A percentile compares a stretch with the other conserved stretches of the same genome.
phyloP scores from a whole-genome alignment of 345 rosid genomes.

The Erodium maritimum region DNA sequence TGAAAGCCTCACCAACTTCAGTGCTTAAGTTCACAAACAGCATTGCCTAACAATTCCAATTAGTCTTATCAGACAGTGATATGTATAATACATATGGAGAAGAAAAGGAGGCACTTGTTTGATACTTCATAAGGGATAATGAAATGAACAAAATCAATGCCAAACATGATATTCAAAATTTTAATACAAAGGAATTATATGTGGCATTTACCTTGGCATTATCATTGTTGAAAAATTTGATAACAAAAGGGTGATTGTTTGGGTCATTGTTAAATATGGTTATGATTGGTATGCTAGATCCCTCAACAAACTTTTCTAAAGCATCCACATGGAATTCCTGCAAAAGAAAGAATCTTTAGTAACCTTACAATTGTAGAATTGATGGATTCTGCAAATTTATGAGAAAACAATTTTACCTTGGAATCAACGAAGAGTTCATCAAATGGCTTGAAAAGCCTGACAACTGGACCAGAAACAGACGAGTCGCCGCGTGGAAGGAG shows the following conservation, averaged over 20 bases:
- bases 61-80: constrained; percentile 1
- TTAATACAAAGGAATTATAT: not conserved
- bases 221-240: constrained; percentile 63
- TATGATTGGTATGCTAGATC: constrained; percentile 55
- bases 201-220: constrained; percentile 50
- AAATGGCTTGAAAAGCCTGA: constrained; percentile 94
- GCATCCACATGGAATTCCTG: constrained; percentile 71
- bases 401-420: constrained; percentile 34
- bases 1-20: constrained; percentile 47
- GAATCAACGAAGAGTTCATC: constrained; percentile 74
- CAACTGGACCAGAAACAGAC: constrained; percentile 67
- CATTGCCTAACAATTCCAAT: constrained; percentile 51
- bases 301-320: constrained; percentile 71
- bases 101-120: not conserved
- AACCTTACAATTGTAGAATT: not conserved
- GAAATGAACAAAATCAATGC: too few species aligned
- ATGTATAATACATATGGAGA: not conserved
- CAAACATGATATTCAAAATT: not conserved
- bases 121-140: not conserved
- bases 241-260: constrained; percentile 60
- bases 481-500: constrained; percentile 86
- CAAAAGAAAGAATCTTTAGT: constrained; percentile 10
- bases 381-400: not conserved
- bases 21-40: constrained; percentile 59
- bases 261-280: constrained; percentile 68